Base-by-base conservation (phyloP, 2,329 filamentous ascomycete genomes). In the Alternaria alternata region DNA sequence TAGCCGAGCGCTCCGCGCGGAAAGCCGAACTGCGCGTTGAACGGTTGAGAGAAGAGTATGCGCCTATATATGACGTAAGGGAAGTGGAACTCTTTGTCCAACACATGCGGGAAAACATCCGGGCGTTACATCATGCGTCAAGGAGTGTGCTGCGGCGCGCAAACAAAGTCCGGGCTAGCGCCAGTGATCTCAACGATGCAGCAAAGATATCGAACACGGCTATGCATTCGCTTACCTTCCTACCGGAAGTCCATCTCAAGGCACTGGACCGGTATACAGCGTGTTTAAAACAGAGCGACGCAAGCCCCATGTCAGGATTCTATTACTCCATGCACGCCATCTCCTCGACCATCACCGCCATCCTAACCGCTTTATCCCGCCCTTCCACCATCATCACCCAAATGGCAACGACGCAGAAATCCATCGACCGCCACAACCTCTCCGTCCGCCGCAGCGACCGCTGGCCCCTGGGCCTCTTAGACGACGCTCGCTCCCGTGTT, bases 11-110 rank as follows among this genome's bases (percentile, higher is more conserved):
- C 51, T 96, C 92, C 64, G 88, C 89, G 56, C 88, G 93, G 63
- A 99, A 99, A 79, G 91, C 93, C 4, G 90, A 94, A 75, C 88
- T 90, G 0, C 87, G 94, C 28, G 83, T 87, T 3, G 95, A 99
- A 74, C 94, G 89, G 57, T 90, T 99, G 34, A 87, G 88, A 54
- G 95, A 99, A 61, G 95, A 99, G 75, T 92, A 92, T 70, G 89
- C 92, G 64, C 94, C 95, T 0, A 85, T 97, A 34, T 82, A 80
- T 54, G 91, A 95, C 65, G 87, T 94, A 48, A 87, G 89, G 28
- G 94, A 97, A 78, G 93, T 97, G 3, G 94, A 98, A 73, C 89
- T 95, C 69, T 97, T 99, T 78, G 89, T 97, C 54, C 89, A 93
- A 53, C 92, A 97, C 74, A 94, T 94, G 20, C 88, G 93, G 69